Evolutionary conservation across 192 early-diverging fungal genomes (phyloP).

Genomic region (Coemansia asiatica): DNA sequence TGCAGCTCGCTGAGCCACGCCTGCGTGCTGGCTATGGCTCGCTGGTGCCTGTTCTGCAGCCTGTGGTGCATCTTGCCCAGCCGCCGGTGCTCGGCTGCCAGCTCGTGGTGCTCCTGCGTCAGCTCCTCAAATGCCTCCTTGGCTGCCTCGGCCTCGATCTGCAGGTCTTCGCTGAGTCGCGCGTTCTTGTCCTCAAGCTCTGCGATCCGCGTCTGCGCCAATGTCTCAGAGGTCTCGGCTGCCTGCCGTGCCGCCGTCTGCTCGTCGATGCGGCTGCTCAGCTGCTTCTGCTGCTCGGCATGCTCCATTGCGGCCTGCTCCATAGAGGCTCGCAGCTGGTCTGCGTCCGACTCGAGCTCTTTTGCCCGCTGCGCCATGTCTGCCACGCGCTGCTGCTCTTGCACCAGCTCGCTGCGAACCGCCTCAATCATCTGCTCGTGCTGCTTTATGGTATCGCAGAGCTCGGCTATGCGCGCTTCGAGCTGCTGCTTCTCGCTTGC

Average conservation of each 20-base stretch:
- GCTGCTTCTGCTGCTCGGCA: constrained; percentile 9
- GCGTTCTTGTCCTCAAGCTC: constrained; percentile 31
- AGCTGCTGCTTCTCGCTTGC: constrained; percentile 16
- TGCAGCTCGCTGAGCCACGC: constrained; percentile 53
- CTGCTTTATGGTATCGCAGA: constrained; percentile 7
- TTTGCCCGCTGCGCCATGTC: no score
- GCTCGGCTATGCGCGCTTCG: constrained; percentile 10
- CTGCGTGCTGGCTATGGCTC: constrained; percentile 52
- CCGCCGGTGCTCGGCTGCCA: constrained; percentile 24
- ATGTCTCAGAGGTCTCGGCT: constrained; percentile 13
- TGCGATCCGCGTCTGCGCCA: constrained; percentile 18
- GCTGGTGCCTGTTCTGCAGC: constrained; percentile 23
- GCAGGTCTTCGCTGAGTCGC: constrained; percentile 38
- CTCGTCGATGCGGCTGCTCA: constrained; percentile 16
- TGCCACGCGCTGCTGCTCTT: constrained; percentile 11
- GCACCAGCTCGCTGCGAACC: constrained; percentile 6
- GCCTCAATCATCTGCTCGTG: constrained; percentile 10
- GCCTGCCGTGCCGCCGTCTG: constrained; percentile 14
- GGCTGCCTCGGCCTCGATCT: constrained; percentile 50
- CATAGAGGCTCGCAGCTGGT: constrained; percentile 6
- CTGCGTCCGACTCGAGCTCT: constrained; percentile 4
- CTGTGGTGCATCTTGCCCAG: constrained; percentile 22
- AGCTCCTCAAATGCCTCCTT: constrained; percentile 47
- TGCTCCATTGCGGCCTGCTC: constrained; percentile 11
- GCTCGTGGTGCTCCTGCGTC: constrained; percentile 39